Evolutionary conservation across 176 grass and related monocot species (phyloP).

Genomic region (Oryza officinalis): DNA sequence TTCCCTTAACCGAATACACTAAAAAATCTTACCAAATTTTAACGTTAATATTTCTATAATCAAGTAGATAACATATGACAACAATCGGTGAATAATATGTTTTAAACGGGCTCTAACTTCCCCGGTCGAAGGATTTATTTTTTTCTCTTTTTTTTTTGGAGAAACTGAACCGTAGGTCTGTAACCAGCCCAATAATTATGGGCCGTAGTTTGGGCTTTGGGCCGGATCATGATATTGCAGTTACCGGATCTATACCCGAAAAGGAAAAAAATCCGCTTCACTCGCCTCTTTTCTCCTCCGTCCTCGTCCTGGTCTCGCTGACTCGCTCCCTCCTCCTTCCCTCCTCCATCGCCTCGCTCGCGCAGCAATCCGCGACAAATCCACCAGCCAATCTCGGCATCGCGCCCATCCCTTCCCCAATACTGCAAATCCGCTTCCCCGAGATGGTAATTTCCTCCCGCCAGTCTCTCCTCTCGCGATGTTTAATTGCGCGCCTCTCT

Average conservation of each 20-base stretch:
- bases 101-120: no score
- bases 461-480: neutral
- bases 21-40: no score
- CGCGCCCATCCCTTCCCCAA: neutral
- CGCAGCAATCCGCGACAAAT: slow-evolving; percentile 16
- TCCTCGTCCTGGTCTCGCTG: neutral
- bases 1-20: no score
- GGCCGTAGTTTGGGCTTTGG: neutral
- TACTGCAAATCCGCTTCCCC: neutral
- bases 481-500: neutral
- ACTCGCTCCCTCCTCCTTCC: neutral
- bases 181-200: neutral
- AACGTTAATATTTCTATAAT: no score
- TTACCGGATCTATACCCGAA: neutral
- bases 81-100: no score
- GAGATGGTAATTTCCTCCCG: slow-evolving; percentile 26
- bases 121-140: no score
- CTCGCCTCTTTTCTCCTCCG: neutral
- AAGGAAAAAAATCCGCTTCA: neutral
- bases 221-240: neutral
- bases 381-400: neutral
- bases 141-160: no score
- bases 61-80: no score
- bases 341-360: neutral
- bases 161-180: neutral